These are phyloP conservation scores for Kalanchoe fedtschenkoi DNA, from an alignment of 164 flowering plant genomes.

Conservation along the genomic window DNA sequence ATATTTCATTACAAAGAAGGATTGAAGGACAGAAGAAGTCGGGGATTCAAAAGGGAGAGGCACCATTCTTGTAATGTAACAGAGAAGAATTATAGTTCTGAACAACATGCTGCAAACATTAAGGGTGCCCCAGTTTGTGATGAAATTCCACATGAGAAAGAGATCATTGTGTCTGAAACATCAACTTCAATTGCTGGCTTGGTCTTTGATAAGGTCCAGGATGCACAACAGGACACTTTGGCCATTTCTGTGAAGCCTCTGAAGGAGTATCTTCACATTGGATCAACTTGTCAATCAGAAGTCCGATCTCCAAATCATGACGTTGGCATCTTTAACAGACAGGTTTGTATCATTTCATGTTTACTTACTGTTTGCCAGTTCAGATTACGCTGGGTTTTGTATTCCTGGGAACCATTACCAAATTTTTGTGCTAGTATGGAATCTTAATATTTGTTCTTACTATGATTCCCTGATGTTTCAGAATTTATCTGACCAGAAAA, in stretches of 20 bases:
- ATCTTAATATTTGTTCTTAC: neutral
- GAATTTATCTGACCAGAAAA: constrained; percentile 19
- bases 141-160: constrained; percentile 1
- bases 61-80: constrained; percentile 8
- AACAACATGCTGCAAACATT: neutral
- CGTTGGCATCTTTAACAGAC: neutral
- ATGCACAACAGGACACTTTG: neutral
- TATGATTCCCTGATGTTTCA: constrained; percentile 16
- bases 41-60: constrained; percentile 20
- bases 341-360: neutral
- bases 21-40: constrained; percentile 14
- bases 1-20: constrained; percentile 16
- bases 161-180: neutral
- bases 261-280: neutral
- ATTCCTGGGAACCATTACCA: neutral
- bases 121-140: neutral
- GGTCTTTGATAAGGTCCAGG: neutral
- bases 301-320: neutral
- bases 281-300: neutral
- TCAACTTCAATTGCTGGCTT: neutral
- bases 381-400: neutral
- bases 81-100: constrained; percentile 11
- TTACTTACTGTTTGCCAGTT: neutral
- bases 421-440: neutral
- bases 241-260: neutral